phyloP scores from a whole-genome alignment of 1,139 yeast species.

The Hansenula lynferdii region DNA sequence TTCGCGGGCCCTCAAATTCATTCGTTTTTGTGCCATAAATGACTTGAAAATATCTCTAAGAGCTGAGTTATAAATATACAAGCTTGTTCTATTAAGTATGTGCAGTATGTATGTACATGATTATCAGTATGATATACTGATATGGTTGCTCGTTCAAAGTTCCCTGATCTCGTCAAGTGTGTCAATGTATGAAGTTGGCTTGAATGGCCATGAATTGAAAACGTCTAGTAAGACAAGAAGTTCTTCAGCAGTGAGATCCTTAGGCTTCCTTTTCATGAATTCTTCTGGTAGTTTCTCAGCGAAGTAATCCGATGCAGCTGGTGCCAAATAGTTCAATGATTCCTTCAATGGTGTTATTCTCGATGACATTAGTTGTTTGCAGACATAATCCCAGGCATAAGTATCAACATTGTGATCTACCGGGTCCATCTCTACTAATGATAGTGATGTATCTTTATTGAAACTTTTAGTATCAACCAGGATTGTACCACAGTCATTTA shows the following conservation, averaged over 20 bases:
- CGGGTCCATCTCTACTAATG: constrained; percentile 60
- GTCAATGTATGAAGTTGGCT: constrained; percentile 46
- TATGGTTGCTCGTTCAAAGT: too few species aligned
- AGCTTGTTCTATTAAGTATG: too few species aligned
- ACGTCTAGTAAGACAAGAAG: constrained; percentile 42
- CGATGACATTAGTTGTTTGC: constrained; percentile 57
- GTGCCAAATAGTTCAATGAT: constrained; percentile 57
- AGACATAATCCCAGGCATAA: constrained; percentile 62
- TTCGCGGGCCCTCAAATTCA: too few species aligned
- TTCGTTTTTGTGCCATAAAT: too few species aligned
- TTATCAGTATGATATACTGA: too few species aligned
- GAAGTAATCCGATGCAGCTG: constrained; percentile 75
- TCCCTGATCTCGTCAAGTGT: too few species aligned
- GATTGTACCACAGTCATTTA: constrained; percentile 23
- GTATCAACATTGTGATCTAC: constrained; percentile 35
- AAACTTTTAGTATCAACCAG: constrained; percentile 16
- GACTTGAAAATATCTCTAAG: too few species aligned
- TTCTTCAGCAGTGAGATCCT: constrained; percentile 51
- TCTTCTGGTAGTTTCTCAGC: constrained; percentile 31
- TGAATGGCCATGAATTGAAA: constrained; percentile 81
- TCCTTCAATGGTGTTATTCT: constrained; percentile 44
- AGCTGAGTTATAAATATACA: too few species aligned
- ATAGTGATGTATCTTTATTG: constrained; percentile 18
- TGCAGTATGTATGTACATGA: too few species aligned
- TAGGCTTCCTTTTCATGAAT: constrained; percentile 41